Conservation (phyloP, 495 filamentous ascomycete species). For the Penicillium pulvis region DNA sequence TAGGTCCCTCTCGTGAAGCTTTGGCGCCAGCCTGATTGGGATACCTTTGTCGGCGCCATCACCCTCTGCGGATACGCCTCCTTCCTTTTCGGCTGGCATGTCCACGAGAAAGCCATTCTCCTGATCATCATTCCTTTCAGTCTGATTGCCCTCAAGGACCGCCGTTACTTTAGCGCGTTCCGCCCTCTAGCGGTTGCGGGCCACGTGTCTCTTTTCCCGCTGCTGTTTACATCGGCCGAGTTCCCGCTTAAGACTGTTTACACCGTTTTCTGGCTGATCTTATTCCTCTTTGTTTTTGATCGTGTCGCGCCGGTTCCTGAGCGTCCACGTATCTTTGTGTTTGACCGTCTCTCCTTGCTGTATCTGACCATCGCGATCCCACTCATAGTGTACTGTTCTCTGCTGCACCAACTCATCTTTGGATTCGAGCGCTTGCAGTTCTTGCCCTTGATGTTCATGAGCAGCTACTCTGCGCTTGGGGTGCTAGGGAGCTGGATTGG, state of each 20-base stretch:
- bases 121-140: slow-evolving; percentile 96
- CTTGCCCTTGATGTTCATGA: slow-evolving; percentile 94
- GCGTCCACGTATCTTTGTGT: slow-evolving; percentile 74
- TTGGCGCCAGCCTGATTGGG: slow-evolving; percentile 68
- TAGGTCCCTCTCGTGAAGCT: slow-evolving; percentile 65
- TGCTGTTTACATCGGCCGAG: slow-evolving; percentile 89
- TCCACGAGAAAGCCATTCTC: slow-evolving; percentile 96
- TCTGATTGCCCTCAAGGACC: slow-evolving; percentile 88
- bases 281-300: slow-evolving; percentile 36
- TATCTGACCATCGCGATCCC: slow-evolving; percentile 89
- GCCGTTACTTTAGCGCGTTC: slow-evolving; percentile 90
- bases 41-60: slow-evolving; percentile 79
- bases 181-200: slow-evolving; percentile 88
- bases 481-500: slow-evolving; percentile 96
- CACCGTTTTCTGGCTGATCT: slow-evolving; percentile 14
- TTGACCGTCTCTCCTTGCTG: slow-evolving; percentile 85
- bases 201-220: slow-evolving; percentile 91
- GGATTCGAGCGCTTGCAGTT: slow-evolving; percentile 80
- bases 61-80: slow-evolving; percentile 97
- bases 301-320: slow-evolving; percentile 37
- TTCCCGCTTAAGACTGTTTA: slow-evolving; percentile 89
- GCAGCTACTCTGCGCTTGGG: slow-evolving; percentile 92
- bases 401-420: slow-evolving; percentile 80
- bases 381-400: slow-evolving; percentile 82
- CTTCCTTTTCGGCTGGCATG: slow-evolving; percentile 98